phyloP scores from a whole-genome alignment of 2,329 filamentous ascomycete genomes.

The Colletotrichum magnum region DNA sequence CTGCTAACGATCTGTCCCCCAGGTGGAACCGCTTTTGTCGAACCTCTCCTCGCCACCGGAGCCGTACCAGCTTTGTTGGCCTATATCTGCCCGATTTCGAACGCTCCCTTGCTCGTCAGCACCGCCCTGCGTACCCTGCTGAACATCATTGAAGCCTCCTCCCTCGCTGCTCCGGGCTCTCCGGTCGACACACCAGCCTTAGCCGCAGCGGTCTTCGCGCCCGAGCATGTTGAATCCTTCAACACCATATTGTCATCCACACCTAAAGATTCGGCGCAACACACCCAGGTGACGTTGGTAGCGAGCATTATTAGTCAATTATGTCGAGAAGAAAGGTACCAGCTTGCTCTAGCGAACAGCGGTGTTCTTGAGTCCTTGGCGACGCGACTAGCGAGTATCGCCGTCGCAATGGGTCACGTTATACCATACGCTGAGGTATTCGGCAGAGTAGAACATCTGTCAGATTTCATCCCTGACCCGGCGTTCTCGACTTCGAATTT shows the following conservation, averaged over 20 bases:
- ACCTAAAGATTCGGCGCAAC: slow-evolving; percentile 64
- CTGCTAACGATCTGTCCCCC: slow-evolving; percentile 32
- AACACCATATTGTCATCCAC: slow-evolving; percentile 75
- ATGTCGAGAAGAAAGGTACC: slow-evolving; percentile 80
- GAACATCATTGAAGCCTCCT: slow-evolving; percentile 77
- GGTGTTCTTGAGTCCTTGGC: slow-evolving; percentile 86
- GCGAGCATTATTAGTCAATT: slow-evolving; percentile 68
- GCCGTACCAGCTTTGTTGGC: slow-evolving; percentile 79
- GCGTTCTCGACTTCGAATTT: slow-evolving; percentile 73
- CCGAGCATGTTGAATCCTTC: slow-evolving; percentile 36
- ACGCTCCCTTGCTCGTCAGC: slow-evolving; percentile 76
- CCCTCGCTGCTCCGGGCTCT: slow-evolving; percentile 66
- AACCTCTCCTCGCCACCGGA: slow-evolving; percentile 78
- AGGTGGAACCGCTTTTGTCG: slow-evolving; percentile 86
- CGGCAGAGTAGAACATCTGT: slow-evolving; percentile 67
- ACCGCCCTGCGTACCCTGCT: slow-evolving; percentile 82
- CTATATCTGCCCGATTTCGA: slow-evolving; percentile 76
- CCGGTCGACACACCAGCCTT: slow-evolving; percentile 65
- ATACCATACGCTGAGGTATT: slow-evolving; percentile 73
- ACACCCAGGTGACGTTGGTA: slow-evolving; percentile 74
- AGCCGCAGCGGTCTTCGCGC: slow-evolving; percentile 73
- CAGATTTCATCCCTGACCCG: slow-evolving; percentile 72
- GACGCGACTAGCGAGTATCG: slow-evolving; percentile 78
- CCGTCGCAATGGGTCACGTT: slow-evolving; percentile 78
- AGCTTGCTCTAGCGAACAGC: slow-evolving; percentile 77